phyloP scores from a whole-genome alignment of 1,139 yeast genomes.

The Zygoascus hellenicus region DNA sequence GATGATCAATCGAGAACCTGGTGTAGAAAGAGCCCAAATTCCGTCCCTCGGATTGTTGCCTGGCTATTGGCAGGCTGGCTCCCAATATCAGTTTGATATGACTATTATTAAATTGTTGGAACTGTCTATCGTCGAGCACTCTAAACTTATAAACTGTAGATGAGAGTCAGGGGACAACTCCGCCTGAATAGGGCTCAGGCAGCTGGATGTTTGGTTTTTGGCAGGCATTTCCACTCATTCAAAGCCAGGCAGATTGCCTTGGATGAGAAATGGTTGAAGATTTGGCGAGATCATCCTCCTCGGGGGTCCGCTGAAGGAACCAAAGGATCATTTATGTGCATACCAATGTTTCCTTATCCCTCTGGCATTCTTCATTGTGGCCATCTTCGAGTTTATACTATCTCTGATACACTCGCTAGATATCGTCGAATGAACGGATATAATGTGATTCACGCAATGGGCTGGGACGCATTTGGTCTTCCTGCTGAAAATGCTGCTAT shows the following conservation, averaged over 20 bases:
- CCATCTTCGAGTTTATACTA: constrained; percentile 85
- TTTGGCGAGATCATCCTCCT: constrained; percentile 27
- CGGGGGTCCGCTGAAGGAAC: constrained; percentile 15
- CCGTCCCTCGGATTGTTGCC: no score
- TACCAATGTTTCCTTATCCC: constrained; percentile 95
- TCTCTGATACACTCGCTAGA: constrained; percentile 77
- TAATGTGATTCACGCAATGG: constrained; percentile 90
- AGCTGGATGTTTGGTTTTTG: no score
- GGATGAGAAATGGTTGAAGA: constrained; percentile 31
- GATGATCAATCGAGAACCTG: no score
- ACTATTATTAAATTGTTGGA: no score
- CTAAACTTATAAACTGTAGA: no score
- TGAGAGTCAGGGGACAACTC: no score
- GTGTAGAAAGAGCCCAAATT: no score
- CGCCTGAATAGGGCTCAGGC: no score
- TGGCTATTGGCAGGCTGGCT: no score
- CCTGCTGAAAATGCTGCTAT: constrained; percentile 99
- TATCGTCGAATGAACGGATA: constrained; percentile 72
- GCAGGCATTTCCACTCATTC: background rate
- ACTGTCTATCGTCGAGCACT: no score
- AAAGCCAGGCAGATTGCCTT: constrained; percentile 10
- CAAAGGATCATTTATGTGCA: constrained; percentile 51
- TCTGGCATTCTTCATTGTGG: constrained; percentile 92
- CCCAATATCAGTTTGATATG: no score
- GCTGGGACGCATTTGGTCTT: constrained; percentile 98